Base-by-base conservation (phyloP, 2,329 filamentous ascomycete species). In the Aspergillus aculeatinus region DNA sequence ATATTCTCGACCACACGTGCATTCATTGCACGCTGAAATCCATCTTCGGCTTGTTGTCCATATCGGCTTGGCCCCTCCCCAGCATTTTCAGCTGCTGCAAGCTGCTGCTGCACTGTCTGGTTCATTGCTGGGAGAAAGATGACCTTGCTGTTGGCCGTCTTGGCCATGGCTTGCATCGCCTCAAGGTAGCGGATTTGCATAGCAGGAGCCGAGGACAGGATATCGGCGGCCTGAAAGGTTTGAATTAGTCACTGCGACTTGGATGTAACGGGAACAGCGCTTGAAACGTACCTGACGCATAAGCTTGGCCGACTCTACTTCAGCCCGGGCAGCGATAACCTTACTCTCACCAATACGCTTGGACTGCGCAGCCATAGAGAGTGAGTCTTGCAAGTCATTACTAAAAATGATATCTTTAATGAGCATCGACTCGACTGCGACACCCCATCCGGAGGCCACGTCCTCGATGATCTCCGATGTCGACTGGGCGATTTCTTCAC, bases 401-500 rank as follows among this genome's bases (percentile, higher is more conserved):
- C 88, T 92, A 86, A 99, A 99, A 75, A 98, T 90, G 74, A 99
- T 96, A 78, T 99, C 95, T 81, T 99, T 98, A 85, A 99, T 94
- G 68, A 99, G 87, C 94, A 99, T 99, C 72, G 89, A 93, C 83
- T 98, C 95, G 60, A 98, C 95, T 73, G 91, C 87, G 7, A 96
- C 94, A 79, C 95, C 95, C 95, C 95, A 99, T 62, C 91, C 92
- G 11, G 86, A 82, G 5, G 95, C 94, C 1, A 96, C 95, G 68
- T 97, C 93, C 74, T 98, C 95, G 69, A 99, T 98, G 70, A 98
- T 98, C 78, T 97, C 94, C 64, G 92, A 88, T 64, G 98, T 98
- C 60, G 90, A 95, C 79, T 93, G 89, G 1, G 95, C 95, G 68
- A 99, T 90, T 79, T 99, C 95, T 80, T 99, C 95, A 60, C 95